Percentiles rank a stretch among this genome's conserved stretches.
Evolutionary conservation across 768 basidiomycete genomes (phyloP).

Genomic region (Suillus subluteus): DNA sequence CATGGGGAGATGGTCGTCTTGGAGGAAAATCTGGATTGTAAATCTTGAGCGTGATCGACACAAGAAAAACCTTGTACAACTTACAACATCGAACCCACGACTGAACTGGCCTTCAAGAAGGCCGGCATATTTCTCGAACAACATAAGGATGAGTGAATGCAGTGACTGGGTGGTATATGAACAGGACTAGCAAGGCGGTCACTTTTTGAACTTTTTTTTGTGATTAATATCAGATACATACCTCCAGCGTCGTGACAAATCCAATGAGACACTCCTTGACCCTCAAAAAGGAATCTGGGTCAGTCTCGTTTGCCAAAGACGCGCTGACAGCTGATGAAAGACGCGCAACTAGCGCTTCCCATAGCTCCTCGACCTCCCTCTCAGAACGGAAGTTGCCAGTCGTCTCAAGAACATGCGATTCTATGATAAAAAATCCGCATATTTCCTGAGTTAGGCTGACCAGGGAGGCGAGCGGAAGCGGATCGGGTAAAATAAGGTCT

Average conservation of each 20-base stretch:
- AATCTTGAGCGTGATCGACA: constrained; percentile 9
- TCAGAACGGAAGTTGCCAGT: constrained; percentile 89
- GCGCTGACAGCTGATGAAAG: constrained; percentile 74
- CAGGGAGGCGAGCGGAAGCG: constrained; percentile 67
- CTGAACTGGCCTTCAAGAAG: constrained; percentile 84
- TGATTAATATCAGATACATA: constrained; percentile 34
- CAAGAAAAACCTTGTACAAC: constrained; percentile 21
- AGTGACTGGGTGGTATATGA: constrained; percentile 84
- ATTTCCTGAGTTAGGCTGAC: constrained; percentile 88
- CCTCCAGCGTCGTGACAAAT: constrained; percentile 93
- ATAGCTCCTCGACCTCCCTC: constrained; percentile 91
- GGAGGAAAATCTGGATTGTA: constrained; percentile 65
- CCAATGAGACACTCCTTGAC: constrained; percentile 84
- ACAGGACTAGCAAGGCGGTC: constrained; percentile 61
- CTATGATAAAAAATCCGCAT: constrained; percentile 97
- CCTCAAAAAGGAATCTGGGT: constrained; percentile 79
- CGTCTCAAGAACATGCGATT: constrained; percentile 87
- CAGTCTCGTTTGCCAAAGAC: constrained; percentile 72
- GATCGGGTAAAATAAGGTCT: constrained; percentile 84
- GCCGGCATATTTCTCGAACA: constrained; percentile 89
- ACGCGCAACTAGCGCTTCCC: constrained; percentile 82
- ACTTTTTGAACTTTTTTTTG: neutral
- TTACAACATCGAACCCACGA: constrained; percentile 77
- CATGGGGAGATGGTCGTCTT: constrained; percentile 93
- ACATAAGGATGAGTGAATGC: constrained; percentile 79